A percentile compares a stretch with the other conserved stretches of the same genome.
Conservation (phyloP, 257 asterid species). For the Solanum arcanum region DNA sequence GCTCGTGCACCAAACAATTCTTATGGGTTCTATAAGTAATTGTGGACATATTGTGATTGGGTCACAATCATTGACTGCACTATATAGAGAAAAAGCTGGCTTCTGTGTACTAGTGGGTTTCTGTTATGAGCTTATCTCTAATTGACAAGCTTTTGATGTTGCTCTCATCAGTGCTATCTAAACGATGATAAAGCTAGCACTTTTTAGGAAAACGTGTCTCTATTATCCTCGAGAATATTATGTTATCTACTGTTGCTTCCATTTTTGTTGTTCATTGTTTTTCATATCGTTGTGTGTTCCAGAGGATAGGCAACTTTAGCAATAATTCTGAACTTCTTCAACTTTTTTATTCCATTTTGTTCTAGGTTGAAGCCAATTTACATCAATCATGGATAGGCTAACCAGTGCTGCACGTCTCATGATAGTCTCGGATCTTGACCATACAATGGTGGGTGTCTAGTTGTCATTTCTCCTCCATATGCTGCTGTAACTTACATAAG, state of each 20-base stretch:
- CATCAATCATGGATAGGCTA: constrained; percentile 56
- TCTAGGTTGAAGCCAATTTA: constrained; percentile 30
- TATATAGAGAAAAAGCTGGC: background rate
- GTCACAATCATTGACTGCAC: background rate
- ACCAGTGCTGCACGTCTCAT: constrained; percentile 63
- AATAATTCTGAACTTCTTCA: background rate
- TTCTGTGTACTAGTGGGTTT: background rate
- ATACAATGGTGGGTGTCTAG: constrained; percentile 66
- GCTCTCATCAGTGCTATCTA: background rate
- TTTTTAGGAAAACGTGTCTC: background rate
- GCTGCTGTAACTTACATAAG: constrained; percentile 3
- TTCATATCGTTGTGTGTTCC: background rate
- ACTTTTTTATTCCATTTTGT: background rate
- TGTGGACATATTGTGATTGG: background rate
- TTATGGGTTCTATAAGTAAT: background rate
- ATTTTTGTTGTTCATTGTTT: background rate
- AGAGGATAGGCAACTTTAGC: background rate
- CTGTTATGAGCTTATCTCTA: background rate
- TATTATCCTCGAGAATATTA: background rate
- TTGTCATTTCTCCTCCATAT: background rate
- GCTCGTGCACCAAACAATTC: background rate
- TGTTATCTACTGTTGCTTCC: background rate
- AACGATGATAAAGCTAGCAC: background rate
- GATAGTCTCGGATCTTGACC: constrained; percentile 97
- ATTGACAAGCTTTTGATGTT: background rate